Evolutionary conservation across 495 filamentous ascomycete species (phyloP), one percentile per base, ranked within the genome.

Genomic region (Aspergillus cavernicola): DNA sequence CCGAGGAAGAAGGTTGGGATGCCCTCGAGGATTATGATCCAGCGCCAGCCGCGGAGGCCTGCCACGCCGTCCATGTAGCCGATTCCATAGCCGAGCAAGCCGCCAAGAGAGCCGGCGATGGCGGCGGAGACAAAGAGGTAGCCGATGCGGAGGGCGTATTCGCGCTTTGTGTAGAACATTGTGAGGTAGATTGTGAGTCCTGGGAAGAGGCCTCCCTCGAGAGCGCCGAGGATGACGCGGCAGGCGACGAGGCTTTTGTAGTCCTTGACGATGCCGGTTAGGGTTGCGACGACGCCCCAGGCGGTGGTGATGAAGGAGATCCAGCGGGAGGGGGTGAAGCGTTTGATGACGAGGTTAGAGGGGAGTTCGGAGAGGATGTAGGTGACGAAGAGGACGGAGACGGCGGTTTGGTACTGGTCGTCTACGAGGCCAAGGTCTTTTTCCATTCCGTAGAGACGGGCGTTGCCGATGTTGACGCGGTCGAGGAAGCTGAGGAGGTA

Each of bases 141-240:
- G 15, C 50, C 51, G 18, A 58, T 49, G 0, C 74, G 69, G 37
- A 72, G 71, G 6, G 72, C 68, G 32, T 74, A 72, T 41, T 78
- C 73, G 43, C 68, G 69, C 6, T 75, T 67, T 0, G 73, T 70
- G 59, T 81, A 80, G 12, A 79, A 74, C 61, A 75, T 69, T 1
- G 74, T 76, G 20, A 79, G 47, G 45, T 83, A 81, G 35, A 80
- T 62, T 31, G 77, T 74, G 15, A 81, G 67, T 23, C 80, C 80
- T 0, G 89, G 89, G 58, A 92, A 89, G 7, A 92, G 74, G 3
- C 84, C 84, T 0, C 83, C 84, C 64, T 88, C 85, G 31, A 81
- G 78, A 1, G 69, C 72, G 3, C 85, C 85, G 0, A 88, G 70
- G 38, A 89, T 13, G 73, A 54, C 35, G 69, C 8, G 70, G 62